These are phyloP conservation scores for Chamaecyparis obtusa DNA, from an alignment of 75 land plant genomes.

Conservation along the genomic window DNA sequence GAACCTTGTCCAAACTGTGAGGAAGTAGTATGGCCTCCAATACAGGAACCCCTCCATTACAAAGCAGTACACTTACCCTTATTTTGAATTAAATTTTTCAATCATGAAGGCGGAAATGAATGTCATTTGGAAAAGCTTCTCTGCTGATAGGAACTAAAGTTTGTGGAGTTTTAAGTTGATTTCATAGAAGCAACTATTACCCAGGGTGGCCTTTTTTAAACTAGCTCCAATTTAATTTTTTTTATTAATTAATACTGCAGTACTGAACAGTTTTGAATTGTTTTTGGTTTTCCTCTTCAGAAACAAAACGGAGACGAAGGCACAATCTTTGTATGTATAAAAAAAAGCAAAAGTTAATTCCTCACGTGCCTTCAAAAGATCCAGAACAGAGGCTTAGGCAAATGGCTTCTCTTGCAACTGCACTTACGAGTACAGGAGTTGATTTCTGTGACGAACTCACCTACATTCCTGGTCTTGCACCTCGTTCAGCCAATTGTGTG, in stretches of 20 bases:
- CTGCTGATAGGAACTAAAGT: background rate
- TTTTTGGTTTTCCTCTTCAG: background rate
- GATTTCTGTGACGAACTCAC: conserved; percentile 38
- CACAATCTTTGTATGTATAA: conserved; percentile 30
- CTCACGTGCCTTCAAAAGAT: conserved; percentile 40
- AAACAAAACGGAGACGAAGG: conserved; percentile 25
- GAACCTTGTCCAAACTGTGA: no score
- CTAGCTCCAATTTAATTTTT: background rate
- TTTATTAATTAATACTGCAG: background rate
- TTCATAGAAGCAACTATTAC: background rate
- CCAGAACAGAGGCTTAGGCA: conserved; percentile 25
- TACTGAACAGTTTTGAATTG: background rate
- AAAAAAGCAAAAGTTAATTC: conserved; percentile 31
- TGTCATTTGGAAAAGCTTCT: background rate
- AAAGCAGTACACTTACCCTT: background rate
- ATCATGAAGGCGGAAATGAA: background rate
- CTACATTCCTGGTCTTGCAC: conserved; percentile 32
- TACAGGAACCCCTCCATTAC: background rate
- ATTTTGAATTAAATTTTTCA: background rate
- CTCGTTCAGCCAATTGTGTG: conserved; percentile 31
- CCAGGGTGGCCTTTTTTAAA: background rate
- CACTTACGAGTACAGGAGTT: conserved; percentile 31
- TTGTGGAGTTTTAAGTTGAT: background rate
- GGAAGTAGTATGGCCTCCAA: no score
- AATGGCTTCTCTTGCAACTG: conserved; percentile 52